phyloP scores from a whole-genome alignment of 2,329 filamentous ascomycete species.

The Hymenoscyphus salicellus region DNA sequence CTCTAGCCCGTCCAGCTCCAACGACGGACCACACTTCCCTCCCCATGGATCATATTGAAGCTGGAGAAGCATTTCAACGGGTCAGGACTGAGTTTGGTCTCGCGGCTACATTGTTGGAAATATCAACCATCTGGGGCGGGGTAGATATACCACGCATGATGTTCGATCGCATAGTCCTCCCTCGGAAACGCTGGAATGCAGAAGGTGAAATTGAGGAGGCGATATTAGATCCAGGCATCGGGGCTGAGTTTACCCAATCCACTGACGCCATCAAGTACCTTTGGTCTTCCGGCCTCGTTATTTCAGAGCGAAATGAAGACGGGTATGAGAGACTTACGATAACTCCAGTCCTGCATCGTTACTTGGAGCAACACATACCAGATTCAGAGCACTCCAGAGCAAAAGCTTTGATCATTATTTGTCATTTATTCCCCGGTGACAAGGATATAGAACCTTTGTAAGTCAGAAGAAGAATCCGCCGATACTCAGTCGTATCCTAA shows the following conservation, averaged over 20 bases:
- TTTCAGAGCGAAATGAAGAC: not conserved
- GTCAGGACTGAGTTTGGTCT: not conserved
- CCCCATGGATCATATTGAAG: not conserved
- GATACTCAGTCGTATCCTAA: not conserved
- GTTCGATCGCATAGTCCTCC: not conserved
- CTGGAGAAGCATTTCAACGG: not conserved
- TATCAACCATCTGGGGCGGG: not conserved
- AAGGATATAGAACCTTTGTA: not conserved
- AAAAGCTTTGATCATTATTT: not conserved
- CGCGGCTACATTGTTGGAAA: not conserved
- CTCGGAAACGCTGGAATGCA: not conserved
- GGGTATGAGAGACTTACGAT: not conserved
- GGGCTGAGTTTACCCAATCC: not conserved
- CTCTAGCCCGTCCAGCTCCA: too few relatives aligned
- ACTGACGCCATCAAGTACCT: not conserved
- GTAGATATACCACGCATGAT: not conserved
- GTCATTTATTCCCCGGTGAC: not conserved
- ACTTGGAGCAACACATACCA: not conserved
- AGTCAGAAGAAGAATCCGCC: not conserved
- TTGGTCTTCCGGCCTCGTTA: not conserved
- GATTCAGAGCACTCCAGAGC: not conserved
- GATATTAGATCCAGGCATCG: not conserved
- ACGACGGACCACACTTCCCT: not conserved
- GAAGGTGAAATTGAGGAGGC: not conserved
- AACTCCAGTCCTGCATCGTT: not conserved